phyloP scores from a whole-genome alignment of 2,329 filamentous ascomycete genomes.

The Ophiostoma sp. region DNA sequence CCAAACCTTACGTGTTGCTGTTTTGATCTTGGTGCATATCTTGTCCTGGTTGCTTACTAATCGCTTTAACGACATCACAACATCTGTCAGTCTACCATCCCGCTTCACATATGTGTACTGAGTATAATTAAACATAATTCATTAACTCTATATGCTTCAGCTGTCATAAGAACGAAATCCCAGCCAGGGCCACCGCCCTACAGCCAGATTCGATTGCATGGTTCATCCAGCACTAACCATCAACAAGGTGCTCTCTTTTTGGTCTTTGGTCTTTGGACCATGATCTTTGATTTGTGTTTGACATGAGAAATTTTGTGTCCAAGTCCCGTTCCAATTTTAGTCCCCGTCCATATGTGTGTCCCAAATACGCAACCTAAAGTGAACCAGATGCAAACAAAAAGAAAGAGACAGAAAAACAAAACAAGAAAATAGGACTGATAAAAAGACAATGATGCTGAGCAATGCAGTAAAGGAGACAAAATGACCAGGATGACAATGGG shows the following conservation, averaged over 20 bases:
- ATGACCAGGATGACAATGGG: background rate
- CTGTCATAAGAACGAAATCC: background rate
- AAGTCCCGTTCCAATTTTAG: conserved; percentile 23
- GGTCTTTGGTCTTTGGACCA: background rate
- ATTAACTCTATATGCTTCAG: conserved; percentile 3
- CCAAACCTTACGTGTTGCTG: no score
- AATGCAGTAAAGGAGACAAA: background rate
- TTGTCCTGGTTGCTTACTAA: background rate
- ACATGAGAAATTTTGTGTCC: conserved; percentile 17
- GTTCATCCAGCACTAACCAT: background rate
- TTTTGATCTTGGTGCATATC: background rate
- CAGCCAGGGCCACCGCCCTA: background rate
- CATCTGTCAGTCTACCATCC: no score
- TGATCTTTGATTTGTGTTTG: conserved; percentile 6
- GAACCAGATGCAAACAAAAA: conserved; percentile 24
- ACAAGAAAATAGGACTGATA: background rate
- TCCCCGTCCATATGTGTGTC: conserved; percentile 20
- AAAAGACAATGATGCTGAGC: background rate
- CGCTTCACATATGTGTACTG: background rate
- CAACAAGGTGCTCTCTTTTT: background rate
- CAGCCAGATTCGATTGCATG: background rate
- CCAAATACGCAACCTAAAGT: conserved; percentile 20
- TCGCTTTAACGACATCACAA: background rate
- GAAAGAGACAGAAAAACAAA: background rate
- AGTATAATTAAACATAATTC: background rate